Percentiles rank a stretch among this genome's conserved stretches.
phyloP scores from a whole-genome alignment of 1,284 basidiomycete genomes.

The Ganoderma leucocontextum region DNA sequence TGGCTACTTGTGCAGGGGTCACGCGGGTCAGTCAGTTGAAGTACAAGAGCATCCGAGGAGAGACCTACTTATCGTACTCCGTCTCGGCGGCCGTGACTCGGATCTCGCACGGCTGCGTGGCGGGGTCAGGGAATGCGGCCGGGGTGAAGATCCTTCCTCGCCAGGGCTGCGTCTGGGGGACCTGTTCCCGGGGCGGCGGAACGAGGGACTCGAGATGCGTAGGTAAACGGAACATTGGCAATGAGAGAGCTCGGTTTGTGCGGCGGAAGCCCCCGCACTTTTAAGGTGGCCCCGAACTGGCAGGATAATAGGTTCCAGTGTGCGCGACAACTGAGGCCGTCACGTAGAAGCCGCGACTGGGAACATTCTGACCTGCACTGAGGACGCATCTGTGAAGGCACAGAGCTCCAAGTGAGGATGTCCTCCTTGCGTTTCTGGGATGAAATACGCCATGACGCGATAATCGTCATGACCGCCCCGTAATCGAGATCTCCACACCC shows the following conservation, averaged over 20 bases:
- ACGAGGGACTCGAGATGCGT: conserved; percentile 65
- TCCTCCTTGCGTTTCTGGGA: conserved; percentile 15
- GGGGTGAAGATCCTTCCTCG: conserved; percentile 60
- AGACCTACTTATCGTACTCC: conserved; percentile 68
- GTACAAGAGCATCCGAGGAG: conserved; percentile 12
- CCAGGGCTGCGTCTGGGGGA: conserved; percentile 55
- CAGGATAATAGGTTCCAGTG: conserved; percentile 28
- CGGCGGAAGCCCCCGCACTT: conserved; percentile 28
- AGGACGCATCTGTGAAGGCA: conserved; percentile 10
- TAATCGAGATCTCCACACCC: conserved; percentile 17
- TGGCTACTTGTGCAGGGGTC: conserved; percentile 41
- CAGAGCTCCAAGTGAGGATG: conserved; percentile 12
- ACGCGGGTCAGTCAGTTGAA: conserved; percentile 18
- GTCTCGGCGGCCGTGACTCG: conserved; percentile 70
- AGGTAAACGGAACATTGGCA: conserved; percentile 59
- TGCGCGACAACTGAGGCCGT: conserved; percentile 31
- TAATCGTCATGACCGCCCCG: conserved; percentile 20
- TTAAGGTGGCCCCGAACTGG: conserved; percentile 30
- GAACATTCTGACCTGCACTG: conserved; percentile 21
- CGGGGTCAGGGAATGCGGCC: conserved; percentile 40
- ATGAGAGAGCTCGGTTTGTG: conserved; percentile 29
- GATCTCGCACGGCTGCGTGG: conserved; percentile 53
- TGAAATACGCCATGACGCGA: conserved; percentile 14
- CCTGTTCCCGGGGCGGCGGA: conserved; percentile 58
- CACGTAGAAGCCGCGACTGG: conserved; percentile 26